Conservation (phyloP, 805 yeast species). For the Yamadazyma kitorensis region DNA sequence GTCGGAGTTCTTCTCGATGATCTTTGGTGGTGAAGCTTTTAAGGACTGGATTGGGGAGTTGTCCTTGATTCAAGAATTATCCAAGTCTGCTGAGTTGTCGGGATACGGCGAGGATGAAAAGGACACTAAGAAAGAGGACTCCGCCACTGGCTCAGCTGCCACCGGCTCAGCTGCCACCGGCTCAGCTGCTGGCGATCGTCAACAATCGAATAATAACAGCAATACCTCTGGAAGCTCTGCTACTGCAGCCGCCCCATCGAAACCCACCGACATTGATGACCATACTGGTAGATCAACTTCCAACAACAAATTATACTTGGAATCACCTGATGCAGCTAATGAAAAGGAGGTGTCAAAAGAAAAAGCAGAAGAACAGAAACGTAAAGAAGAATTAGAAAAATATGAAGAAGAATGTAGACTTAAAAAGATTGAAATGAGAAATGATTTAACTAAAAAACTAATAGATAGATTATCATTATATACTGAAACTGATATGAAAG, state of each 20-base stretch:
- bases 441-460: slow-evolving; percentile 58
- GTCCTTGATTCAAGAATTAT: slow-evolving; percentile 46
- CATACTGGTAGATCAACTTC: too few relatives aligned
- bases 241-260: not conserved
- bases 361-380: slow-evolving; percentile 40
- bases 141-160: slow-evolving; percentile 1
- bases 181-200: not conserved
- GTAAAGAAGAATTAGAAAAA: slow-evolving; percentile 53
- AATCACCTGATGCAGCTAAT: slow-evolving; percentile 6
- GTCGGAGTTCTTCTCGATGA: slow-evolving; percentile 73
- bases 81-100: slow-evolving; percentile 41
- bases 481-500: slow-evolving; percentile 44
- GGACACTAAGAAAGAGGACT: slow-evolving; percentile 21
- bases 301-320: slow-evolving; percentile 5
- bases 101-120: slow-evolving; percentile 31
- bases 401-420: slow-evolving; percentile 74
- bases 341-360: slow-evolving; percentile 24
- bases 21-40: slow-evolving; percentile 84
- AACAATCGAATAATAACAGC: too few relatives aligned
- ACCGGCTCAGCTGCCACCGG: not conserved
- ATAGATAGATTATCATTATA: slow-evolving; percentile 41
- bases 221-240: not conserved
- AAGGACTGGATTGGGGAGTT: slow-evolving; percentile 82
- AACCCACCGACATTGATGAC: slow-evolving; percentile 1
- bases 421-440: slow-evolving; percentile 64